Evolutionary conservation across 441 rosid genomes (phyloP), one percentile per base, ranked within the genome.

Genomic region (Euphorbia corollata): DNA sequence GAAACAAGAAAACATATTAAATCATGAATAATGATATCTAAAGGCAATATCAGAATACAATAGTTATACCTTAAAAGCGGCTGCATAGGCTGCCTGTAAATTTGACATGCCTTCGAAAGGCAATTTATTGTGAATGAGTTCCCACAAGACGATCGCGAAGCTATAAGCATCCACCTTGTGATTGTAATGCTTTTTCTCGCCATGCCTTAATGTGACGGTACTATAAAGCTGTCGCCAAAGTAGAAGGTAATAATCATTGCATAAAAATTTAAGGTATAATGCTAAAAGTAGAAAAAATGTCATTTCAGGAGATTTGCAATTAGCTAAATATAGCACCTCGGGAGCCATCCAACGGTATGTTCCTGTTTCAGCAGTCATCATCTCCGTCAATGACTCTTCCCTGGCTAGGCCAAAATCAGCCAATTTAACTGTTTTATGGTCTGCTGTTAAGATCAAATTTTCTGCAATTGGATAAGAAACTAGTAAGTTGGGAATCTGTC

Each of bases 301-400:
- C 18, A 13, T 41, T 62, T 43, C 48, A 5, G 15, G 45, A 56
- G 22, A 41, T 47, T 59, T 53, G 48, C 7, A 59, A 57, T 38
- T 12, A 22, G 47, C 4, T 51, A 15, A 64, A 51, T 60, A 13
- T 39, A 63, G 51, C 71, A 90, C 98, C 94, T 93, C 98, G 0
- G 98, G 97, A 64, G 98, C 98, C 98, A 93, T 93, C 98, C 98
- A 93, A 38, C 97, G 88, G 59, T 93, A 93, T 24, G 98, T 90
- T 51, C 98, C 97, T 0, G 97, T 89, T 79, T 93, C 97, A 65
- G 98, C 97, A 41, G 98, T 93, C 98, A 93, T 93, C 98, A 93
- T 93, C 81, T 89, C 98, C 0, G 96, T 93, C 67, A 93, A 72
- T 6, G 97, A 88, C 82, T 93, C 98, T 87, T 93, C 98, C 72